A percentile compares a stretch with the other conserved stretches of the same genome.
These are phyloP conservation scores for Lentinula detonsa DNA, from an alignment of 768 basidiomycete genomes.

Conservation along the genomic window DNA sequence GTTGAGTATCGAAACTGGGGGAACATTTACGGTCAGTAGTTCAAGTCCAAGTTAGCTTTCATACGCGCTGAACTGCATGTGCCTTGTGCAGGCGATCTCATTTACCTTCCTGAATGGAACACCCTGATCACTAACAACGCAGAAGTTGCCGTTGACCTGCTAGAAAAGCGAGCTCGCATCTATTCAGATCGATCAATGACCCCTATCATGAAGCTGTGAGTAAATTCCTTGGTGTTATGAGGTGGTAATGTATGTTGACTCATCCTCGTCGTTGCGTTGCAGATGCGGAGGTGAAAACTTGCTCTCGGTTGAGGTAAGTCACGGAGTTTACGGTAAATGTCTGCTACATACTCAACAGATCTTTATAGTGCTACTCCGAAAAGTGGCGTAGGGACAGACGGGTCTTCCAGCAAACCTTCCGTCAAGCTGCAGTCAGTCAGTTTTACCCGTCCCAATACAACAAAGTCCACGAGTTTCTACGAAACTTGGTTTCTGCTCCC, in stretches of 20 bases:
- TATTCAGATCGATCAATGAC: constrained; percentile 16
- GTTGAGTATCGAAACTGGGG: constrained; percentile 4
- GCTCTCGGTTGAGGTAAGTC: not conserved
- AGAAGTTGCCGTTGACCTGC: constrained; percentile 16
- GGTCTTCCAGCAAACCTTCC: constrained; percentile 29
- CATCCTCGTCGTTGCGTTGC: no score
- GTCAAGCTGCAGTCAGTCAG: constrained; percentile 18
- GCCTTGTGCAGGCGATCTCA: constrained; percentile 11
- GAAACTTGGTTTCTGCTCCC: constrained; percentile 20
- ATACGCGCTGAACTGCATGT: not conserved
- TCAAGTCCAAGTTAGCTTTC: not conserved
- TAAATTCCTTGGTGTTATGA: not conserved
- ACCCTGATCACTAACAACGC: constrained; percentile 21
- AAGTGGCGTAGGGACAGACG: constrained; percentile 31
- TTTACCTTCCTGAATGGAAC: constrained; percentile 19
- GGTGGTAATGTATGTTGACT: not conserved
- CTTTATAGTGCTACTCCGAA: constrained; percentile 24
- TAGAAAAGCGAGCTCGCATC: constrained; percentile 17
- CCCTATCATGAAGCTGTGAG: constrained; percentile 13
- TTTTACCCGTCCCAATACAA: constrained; percentile 25
- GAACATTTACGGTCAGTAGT: not conserved
- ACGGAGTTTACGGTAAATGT: not conserved
- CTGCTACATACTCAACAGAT: not conserved
- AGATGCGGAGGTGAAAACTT: not conserved
- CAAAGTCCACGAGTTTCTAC: constrained; percentile 24